phyloP scores from a whole-genome alignment of 2,329 filamentous ascomycete genomes.

The Aspergillus sp. region DNA sequence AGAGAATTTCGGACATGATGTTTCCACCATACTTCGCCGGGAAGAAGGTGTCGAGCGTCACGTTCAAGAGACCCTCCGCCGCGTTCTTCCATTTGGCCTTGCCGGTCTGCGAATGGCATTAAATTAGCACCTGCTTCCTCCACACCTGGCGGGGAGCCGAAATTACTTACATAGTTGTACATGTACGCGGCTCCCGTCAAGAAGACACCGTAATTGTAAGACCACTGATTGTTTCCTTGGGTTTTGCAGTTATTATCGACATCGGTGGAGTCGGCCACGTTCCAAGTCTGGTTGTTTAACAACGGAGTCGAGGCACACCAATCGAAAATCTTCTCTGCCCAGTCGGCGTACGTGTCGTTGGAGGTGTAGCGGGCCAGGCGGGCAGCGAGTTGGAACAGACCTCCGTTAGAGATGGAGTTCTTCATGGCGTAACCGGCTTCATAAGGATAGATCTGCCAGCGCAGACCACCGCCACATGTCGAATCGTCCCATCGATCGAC shows the following conservation, averaged over 20 bases:
- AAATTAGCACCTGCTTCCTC: constrained; percentile 34
- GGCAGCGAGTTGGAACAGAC: constrained; percentile 79
- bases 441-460: constrained; percentile 77
- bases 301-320: constrained; percentile 60
- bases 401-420: constrained; percentile 77
- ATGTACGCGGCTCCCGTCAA: constrained; percentile 64
- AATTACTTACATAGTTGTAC: constrained; percentile 60
- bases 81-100: constrained; percentile 56
- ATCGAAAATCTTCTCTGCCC: constrained; percentile 63
- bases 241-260: constrained; percentile 60
- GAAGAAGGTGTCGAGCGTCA: constrained; percentile 54
- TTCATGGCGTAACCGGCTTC: constrained; percentile 83
- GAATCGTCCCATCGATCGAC: constrained; percentile 68
- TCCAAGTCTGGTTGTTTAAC: constrained; percentile 60
- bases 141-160: too few species aligned
- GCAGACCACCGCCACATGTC: constrained; percentile 69
- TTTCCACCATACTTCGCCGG: constrained; percentile 34
- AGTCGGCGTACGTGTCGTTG: constrained; percentile 65
- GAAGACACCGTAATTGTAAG: constrained; percentile 66
- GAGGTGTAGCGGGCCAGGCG: constrained; percentile 67
- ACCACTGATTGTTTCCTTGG: constrained; percentile 65
- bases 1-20: constrained; percentile 66
- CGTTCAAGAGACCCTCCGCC: constrained; percentile 57
- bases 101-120: constrained; percentile 41
- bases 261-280: constrained; percentile 66